Percentiles rank a stretch among this genome's conserved stretches.
phyloP scores from a whole-genome alignment of 2,329 filamentous ascomycete species.

The Ceratocystis eucalypticola region DNA sequence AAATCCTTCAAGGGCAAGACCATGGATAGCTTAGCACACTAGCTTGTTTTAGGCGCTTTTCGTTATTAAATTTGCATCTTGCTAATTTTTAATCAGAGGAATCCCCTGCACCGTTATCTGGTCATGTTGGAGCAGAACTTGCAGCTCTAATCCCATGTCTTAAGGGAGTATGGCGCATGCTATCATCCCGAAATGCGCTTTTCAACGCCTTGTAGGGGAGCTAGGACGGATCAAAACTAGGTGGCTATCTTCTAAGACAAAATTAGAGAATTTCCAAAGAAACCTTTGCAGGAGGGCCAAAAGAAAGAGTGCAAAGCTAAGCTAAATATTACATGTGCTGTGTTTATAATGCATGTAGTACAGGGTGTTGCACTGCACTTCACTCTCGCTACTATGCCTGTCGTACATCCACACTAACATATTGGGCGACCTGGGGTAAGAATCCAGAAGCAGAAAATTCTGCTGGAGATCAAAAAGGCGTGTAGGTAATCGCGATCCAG shows the following conservation, averaged over 20 bases:
- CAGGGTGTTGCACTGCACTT: conserved; percentile 1
- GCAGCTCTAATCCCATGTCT: background rate
- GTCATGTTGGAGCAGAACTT: background rate
- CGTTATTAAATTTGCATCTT: background rate
- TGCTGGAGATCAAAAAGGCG: background rate
- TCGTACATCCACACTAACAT: conserved; percentile 4
- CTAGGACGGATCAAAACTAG: background rate
- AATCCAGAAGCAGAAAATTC: background rate
- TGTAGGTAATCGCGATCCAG: background rate
- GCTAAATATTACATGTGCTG: background rate
- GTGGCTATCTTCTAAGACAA: background rate
- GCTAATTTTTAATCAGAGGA: background rate
- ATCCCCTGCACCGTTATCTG: background rate
- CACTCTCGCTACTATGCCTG: conserved; percentile 9
- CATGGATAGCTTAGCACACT: background rate
- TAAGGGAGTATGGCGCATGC: background rate
- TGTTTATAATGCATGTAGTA: background rate
- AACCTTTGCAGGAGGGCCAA: background rate
- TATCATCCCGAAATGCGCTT: background rate
- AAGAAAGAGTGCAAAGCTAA: background rate
- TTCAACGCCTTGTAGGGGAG: background rate
- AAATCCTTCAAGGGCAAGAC: conserved; percentile 1
- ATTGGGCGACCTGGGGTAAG: background rate
- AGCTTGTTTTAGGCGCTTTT: background rate
- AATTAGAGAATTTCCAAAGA: background rate